A percentile compares a stretch with the other conserved stretches of the same genome.
Conservation (phyloP, 1,284 basidiomycete species). For the Cutaneotrichosporon sp. region DNA sequence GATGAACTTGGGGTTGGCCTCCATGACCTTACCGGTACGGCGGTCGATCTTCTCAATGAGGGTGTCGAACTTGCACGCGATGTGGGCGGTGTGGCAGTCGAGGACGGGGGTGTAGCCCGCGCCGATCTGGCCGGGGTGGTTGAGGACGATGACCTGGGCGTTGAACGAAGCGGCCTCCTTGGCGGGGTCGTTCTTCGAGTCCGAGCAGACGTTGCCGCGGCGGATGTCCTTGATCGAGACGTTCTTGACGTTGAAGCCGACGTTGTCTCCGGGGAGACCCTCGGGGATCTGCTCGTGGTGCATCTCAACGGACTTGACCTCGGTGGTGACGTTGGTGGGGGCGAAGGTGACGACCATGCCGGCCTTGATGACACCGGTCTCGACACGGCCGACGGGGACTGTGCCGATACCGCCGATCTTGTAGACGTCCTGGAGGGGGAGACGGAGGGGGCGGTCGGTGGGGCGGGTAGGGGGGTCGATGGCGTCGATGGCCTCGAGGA, state of each 20-base stretch:
- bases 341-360: constrained; percentile 99
- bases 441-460: constrained; percentile 99
- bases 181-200: constrained; percentile 99
- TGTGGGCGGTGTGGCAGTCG: constrained; percentile 99
- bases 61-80: constrained; percentile 99
- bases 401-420: constrained; percentile 99
- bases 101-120: constrained; percentile 83
- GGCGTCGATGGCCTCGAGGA: constrained; percentile 99
- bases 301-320: constrained; percentile 88
- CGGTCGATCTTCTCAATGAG: constrained; percentile 99
- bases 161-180: constrained; percentile 99
- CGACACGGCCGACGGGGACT: constrained; percentile 99
- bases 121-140: constrained; percentile 99
- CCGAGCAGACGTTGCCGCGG: constrained; percentile 97
- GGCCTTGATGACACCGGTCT: constrained; percentile 99
- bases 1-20: constrained; percentile 91
- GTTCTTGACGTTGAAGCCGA: constrained; percentile 80
- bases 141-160: constrained; percentile 99
- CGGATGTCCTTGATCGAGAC: constrained; percentile 99
- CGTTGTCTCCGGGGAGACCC: constrained; percentile 96
- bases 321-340: constrained; percentile 94
- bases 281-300: constrained; percentile 98
- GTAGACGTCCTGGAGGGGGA: constrained; percentile 99
- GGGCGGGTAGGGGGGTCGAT: constrained; percentile 97
- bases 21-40: constrained; percentile 68